Evolutionary conservation across 805 yeast species (phyloP), one percentile per base, ranked within the genome.

Genomic region (Naumovozyma castellii): DNA sequence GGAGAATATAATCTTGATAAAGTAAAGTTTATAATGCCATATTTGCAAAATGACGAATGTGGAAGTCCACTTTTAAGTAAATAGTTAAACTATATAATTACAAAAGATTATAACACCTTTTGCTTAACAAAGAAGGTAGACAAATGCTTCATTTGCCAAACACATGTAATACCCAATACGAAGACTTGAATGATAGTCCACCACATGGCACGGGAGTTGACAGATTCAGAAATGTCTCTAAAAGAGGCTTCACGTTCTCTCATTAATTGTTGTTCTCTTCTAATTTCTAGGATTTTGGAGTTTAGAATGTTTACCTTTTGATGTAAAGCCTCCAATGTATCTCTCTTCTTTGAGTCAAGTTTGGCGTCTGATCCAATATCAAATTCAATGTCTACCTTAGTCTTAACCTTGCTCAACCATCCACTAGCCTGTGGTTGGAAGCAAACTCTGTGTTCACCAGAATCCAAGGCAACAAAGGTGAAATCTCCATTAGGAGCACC

Each of bases 361-460:
- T 75, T 73, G 16, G 62, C 60, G 45, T 81, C 78, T 35, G 80
- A 76, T 18, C 87, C 90, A 43, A 78, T 69, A 34, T 75, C 78
- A 51, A 82, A 69, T 45, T 80, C 85, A 42, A 82, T 72, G 43
- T 72, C 71, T 40, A 79, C 67, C 53, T 78, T 71, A 42, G 79
- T 75, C 42, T 66, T 67, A 48, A 69, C 67, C 53, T 74, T 73
- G 43, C 75, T 68, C 53, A 83, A 69, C 78, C 87, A 82, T 39
- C 83, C 85, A 13, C 56, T 59, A 5, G 66, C 56, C 42, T 64
- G 66, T n/a, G 71, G 68, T 45, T 65, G 68, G 46, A 82, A 66
- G 61, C 92, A 82, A 57, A 82, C 75, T 61, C 76, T 77, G 64
- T 82, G 90, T 54, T 82, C 90, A 51, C 92, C 92, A 14, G 81